phyloP scores from a whole-genome alignment of 192 early-diverging fungal genomes.

The Coemansia sp. region DNA sequence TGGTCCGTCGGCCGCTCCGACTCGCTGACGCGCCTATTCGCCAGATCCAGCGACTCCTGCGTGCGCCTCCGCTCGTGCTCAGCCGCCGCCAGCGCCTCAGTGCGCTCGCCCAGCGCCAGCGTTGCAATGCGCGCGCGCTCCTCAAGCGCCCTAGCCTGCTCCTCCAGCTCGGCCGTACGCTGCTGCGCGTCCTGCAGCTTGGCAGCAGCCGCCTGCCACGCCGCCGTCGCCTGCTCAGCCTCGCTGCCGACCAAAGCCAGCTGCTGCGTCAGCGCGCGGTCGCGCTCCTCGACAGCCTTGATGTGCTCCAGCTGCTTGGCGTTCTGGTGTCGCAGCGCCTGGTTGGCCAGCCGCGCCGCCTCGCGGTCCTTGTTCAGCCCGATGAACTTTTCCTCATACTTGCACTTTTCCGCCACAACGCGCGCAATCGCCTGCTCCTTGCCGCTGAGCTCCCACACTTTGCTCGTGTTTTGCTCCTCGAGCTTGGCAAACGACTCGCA shows the following conservation, averaged over 20 bases:
- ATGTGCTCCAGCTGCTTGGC: conserved; percentile 89
- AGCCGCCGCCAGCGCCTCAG: conserved; percentile 62
- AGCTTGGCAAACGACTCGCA: conserved; percentile 73
- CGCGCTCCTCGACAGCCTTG: conserved; percentile 77
- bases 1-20: conserved; percentile 57
- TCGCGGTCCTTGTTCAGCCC: conserved; percentile 73
- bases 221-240: conserved; percentile 58
- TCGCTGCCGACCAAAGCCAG: conserved; percentile 71
- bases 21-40: conserved; percentile 67
- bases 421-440: conserved; percentile 82
- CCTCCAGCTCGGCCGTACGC: conserved; percentile 59
- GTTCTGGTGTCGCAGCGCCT: conserved; percentile 73
- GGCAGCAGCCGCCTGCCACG: conserved; percentile 61
- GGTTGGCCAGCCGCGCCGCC: conserved; percentile 64
- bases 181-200: conserved; percentile 69
- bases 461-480: conserved; percentile 82
- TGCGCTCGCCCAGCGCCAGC: conserved; percentile 67
- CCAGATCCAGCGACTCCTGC: conserved; percentile 71
- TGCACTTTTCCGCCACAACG: conserved; percentile 82
- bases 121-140: conserved; percentile 54
- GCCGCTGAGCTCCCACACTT: conserved; percentile 74
- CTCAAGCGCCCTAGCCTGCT: conserved; percentile 57
- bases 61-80: conserved; percentile 62
- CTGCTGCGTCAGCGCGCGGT: conserved; percentile 70
- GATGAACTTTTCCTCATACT: conserved; percentile 83